phyloP scores from a whole-genome alignment of 2,329 filamentous ascomycete species.

The Ophiocordyceps camponoti-rufipedis region DNA sequence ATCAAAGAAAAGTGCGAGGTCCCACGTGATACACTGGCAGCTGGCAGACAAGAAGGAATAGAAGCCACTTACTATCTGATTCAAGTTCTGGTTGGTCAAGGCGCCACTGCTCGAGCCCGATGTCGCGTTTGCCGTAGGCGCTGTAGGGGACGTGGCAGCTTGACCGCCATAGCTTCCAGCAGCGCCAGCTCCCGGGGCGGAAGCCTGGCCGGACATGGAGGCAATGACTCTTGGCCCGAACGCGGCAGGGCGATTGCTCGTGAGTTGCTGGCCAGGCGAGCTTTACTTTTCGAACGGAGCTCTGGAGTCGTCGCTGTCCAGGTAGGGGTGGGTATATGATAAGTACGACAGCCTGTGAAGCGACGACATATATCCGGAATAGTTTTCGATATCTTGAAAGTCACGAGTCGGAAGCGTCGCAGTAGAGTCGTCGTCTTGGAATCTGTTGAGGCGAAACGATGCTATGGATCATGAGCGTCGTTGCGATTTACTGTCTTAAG shows the following conservation, averaged over 20 bases:
- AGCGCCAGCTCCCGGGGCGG: constrained; percentile 11
- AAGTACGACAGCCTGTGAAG: too few species aligned
- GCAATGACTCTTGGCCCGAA: neutral
- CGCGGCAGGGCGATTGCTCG: neutral
- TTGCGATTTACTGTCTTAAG: too few species aligned
- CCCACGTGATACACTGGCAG: neutral
- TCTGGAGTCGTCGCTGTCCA: too few species aligned
- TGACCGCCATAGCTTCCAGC: constrained; percentile 13
- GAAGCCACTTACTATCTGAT: constrained; percentile 67
- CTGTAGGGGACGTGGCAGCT: constrained; percentile 15
- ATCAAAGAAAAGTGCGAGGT: neutral
- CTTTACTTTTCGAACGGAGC: neutral
- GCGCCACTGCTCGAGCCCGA: constrained; percentile 11
- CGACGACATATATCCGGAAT: too few species aligned
- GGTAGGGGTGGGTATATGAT: too few species aligned
- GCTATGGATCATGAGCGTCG: too few species aligned
- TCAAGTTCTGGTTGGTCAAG: constrained; percentile 76
- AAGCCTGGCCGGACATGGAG: constrained; percentile 16
- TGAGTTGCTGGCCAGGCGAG: neutral
- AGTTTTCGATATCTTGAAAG: too few species aligned
- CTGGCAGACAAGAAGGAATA: neutral
- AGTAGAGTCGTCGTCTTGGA: too few species aligned
- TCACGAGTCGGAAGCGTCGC: too few species aligned
- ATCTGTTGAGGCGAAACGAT: too few species aligned
- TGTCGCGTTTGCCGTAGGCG: constrained; percentile 13